These are phyloP conservation scores for Geotrichum australiense DNA, from an alignment of 1,139 yeast species.

Conservation along the genomic window DNA sequence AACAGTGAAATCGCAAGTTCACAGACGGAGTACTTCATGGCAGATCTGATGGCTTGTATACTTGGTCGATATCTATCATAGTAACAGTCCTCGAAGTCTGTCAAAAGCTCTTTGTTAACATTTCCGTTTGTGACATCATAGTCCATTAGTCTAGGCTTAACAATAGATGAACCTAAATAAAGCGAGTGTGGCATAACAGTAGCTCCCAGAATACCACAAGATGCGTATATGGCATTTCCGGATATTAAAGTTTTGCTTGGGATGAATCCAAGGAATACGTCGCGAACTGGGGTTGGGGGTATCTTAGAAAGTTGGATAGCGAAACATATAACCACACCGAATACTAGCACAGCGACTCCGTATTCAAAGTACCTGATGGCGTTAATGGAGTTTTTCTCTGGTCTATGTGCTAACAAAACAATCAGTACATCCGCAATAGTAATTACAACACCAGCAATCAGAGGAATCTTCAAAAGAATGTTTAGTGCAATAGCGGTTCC, in stretches of 20 bases:
- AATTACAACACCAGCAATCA: conserved; percentile 68
- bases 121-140: conserved; percentile 64
- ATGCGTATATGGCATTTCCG: conserved; percentile 71
- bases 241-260: conserved; percentile 71
- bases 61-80: conserved; percentile 53
- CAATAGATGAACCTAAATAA: conserved; percentile 87
- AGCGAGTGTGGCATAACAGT: conserved; percentile 97
- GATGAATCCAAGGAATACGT: conserved; percentile 62
- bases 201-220: conserved; percentile 91
- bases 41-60: conserved; percentile 59
- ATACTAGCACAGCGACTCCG: conserved; percentile 68
- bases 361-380: conserved; percentile 76
- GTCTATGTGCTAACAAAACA: conserved; percentile 81
- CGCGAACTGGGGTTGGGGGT: conserved; percentile 45
- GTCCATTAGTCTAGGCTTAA: conserved; percentile 80
- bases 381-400: conserved; percentile 57
- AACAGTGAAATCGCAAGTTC: conserved; percentile 70
- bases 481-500: conserved; percentile 90
- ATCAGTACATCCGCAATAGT: conserved; percentile 81
- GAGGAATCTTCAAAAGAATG: conserved; percentile 69
- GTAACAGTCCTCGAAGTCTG: conserved; percentile 23
- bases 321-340: conserved; percentile 80
- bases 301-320: conserved; percentile 62
- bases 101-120: conserved; percentile 31
- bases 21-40: conserved; percentile 64